Evolutionary conservation across 805 yeast species (phyloP), one percentile per base, ranked within the genome.

Genomic region (Deakozyma indianensis): DNA sequence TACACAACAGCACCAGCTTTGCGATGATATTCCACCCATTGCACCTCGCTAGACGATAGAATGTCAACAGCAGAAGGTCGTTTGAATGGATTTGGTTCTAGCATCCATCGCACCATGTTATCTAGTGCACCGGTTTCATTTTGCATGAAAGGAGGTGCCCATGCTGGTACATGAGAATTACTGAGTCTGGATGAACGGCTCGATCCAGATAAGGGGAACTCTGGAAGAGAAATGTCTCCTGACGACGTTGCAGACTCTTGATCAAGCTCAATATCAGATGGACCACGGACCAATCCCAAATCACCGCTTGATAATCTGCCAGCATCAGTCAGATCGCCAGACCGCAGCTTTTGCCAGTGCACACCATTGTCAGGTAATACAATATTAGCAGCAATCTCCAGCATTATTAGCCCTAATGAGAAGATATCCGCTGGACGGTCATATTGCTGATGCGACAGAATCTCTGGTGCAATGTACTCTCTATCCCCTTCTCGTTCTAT

Each of bases 401-500:
- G 82, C 69, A 92, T 82, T 51, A 92, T 83, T 48, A 92, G 68
- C 1, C 98, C 98, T 43, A 88, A 73, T n/a, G 95, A 83, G 60
- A 92, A 92, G 3, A 92, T 79, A 60, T 92, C 98, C 0, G 97
- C 97, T 45, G 90, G 87, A 53, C 82, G 84, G 35, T 86, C 87
- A 59, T 92, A 92, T 41, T 75, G 73, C 58, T 85, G 87, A 41
- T 74, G 77, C 27, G 87, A 77, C 45, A 92, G 79, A 22, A 92
- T 79, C 61, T 92, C 98, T 1, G 98, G 98, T 0, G 98, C 97
- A 63, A 92, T 92, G 63, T 92, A 92, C 60, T 90, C 95, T 45
- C 97, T 71, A 63, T 92, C 98, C 23, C 98, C 98, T 64, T 92
- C 98, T 53, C 95, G 75, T 63, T 92, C 98, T 55, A 85, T 80